These are phyloP conservation scores for Musa schizocarpa DNA, from an alignment of 176 grass and related monocot species.

Conservation along the genomic window DNA sequence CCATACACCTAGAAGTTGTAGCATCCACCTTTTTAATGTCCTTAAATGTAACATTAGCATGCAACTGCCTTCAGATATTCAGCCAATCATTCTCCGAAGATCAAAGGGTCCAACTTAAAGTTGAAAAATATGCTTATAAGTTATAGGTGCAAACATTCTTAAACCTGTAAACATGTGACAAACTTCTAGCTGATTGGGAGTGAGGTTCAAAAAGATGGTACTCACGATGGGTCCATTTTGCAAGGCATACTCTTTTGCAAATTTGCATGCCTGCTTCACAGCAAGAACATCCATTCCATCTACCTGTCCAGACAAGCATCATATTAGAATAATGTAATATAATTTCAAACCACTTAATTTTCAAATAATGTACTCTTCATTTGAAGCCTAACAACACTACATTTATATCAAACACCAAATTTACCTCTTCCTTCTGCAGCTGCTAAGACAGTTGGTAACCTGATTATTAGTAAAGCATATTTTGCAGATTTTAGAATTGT, in stretches of 20 bases:
- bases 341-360: background rate
- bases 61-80: background rate
- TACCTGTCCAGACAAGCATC: conserved; percentile 35
- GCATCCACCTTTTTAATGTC: no score
- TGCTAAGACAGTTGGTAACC: no score
- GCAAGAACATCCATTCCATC: conserved; percentile 94
- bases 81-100: background rate
- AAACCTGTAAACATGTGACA: no score
- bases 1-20: no score
- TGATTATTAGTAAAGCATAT: no score
- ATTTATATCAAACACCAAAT: no score
- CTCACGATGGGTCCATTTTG: conserved; percentile 81
- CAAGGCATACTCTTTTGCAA: conserved; percentile 68
- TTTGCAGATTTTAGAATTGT: no score
- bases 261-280: conserved; percentile 86
- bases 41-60: no score
- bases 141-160: background rate
- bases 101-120: background rate
- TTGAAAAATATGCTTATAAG: background rate
- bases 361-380: background rate
- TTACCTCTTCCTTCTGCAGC: no score
- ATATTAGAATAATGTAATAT: conserved; percentile 3
- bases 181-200: no score
- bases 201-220: background rate
- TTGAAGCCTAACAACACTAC: no score